Evolutionary conservation across 1,139 yeast species (phyloP).

Genomic region (Hansenula sp.): DNA sequence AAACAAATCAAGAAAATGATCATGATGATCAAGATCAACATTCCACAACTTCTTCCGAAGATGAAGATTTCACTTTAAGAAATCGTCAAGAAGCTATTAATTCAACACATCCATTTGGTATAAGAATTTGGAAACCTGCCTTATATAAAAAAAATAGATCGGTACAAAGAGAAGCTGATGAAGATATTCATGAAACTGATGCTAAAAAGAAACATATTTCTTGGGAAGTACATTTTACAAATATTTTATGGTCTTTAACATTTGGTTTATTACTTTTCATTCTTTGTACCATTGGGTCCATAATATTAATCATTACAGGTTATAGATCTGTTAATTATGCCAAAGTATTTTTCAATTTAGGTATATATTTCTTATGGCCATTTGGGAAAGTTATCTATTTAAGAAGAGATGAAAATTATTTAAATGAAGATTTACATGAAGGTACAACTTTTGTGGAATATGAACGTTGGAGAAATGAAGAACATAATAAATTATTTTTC

Average conservation of each 20-base stretch:
- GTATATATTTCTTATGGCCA: conserved; percentile 71
- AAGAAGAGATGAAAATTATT: conserved; percentile 72
- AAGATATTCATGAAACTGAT: conserved; percentile 85
- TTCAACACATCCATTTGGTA: conserved; percentile 96
- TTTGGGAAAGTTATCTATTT: conserved; percentile 88
- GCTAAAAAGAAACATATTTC: conserved; percentile 37
- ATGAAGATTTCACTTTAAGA: conserved; percentile 82
- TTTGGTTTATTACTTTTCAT: conserved; percentile 61
- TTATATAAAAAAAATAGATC: conserved; percentile 88
- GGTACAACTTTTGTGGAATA: conserved; percentile 85
- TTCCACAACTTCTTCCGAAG: conserved; percentile 55
- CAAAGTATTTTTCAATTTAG: conserved; percentile 55
- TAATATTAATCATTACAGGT: conserved; percentile 34
- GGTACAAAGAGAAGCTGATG: conserved; percentile 87
- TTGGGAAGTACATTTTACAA: conserved; percentile 66
- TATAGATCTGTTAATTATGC: conserved; percentile 53
- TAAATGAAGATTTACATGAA: conserved; percentile 83
- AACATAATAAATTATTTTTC: conserved; percentile 35
- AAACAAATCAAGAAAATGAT: conserved; percentile 13
- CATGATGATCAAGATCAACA: conserved; percentile 25
- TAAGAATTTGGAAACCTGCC: conserved; percentile 98
- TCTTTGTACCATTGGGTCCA: conserved; percentile 52
- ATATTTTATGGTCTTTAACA: conserved; percentile 68
- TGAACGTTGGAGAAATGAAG: conserved; percentile 83
- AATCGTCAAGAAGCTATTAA: conserved; percentile 96